Base-by-base conservation (phyloP, 225 moss, liverwort and hornwort species). In the Ulota crispa region DNA sequence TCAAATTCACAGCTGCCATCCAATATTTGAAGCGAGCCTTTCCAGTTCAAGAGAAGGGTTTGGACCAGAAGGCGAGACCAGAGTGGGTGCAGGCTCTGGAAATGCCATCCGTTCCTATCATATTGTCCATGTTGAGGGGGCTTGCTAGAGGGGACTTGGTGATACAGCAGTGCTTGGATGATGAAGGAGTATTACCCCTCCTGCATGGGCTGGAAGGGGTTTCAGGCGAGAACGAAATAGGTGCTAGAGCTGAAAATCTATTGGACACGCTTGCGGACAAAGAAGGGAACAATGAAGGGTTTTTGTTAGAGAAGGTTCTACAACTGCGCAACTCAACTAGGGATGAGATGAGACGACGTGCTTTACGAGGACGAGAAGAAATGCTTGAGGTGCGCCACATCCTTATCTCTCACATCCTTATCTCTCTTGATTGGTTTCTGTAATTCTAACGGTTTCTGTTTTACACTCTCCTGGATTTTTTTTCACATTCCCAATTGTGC, bases 81-180 rank as follows among this genome's bases (percentile, higher is more conserved):
- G 99, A 96, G 78, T 99, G 96, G 99, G 93, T 92, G 78, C 99
- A 96, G 79, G 94, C 94, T 77, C 79, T 96, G 77, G 99, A 99
- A 85, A 99, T 99, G 99, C 96, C 99, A 8, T 99, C 96, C 78
- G 93, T 99, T 52, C 99, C 99, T 19, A 99, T 99, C 63, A 91
- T 96, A 76, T 86, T 99, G 84, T 94, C 96, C 31, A 92, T 99
- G 91, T 73, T 99, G 80, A 92, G 96, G 83, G 99, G 99, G 31
- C 96, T 99, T 64, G 86, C 93, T 11, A 89, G 96, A 76, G 99
- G 99, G 30, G 93, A 96, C 81, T 82, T 91, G 78, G 84, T 79
- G 76, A 99, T 91, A 73, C 99, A 99, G 64, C 78, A 91, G 66
- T 91, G 87, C 75, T 76, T 99, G 68, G 99, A 99, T 79, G 87